Conservation (phyloP, 2,329 filamentous ascomycete species). For the Neonectria punicea region DNA sequence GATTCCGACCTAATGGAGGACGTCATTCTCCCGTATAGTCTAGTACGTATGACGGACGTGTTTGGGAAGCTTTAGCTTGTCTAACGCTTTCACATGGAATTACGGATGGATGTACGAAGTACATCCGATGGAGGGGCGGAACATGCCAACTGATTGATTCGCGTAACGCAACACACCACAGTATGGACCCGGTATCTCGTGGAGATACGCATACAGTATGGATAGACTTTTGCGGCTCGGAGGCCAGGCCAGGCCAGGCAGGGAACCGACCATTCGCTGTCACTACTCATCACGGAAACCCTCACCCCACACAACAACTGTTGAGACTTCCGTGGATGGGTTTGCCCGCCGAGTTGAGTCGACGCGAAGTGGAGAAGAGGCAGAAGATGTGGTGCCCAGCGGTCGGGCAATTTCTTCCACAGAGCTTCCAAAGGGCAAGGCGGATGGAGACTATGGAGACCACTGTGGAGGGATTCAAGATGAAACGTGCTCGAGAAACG, state of each 20-base stretch:
- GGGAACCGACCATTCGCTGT: slow-evolving; percentile 4
- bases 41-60: not conserved
- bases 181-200: not conserved
- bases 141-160: not conserved
- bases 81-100: slow-evolving; percentile 12
- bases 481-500: slow-evolving; percentile 37
- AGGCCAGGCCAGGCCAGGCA: not conserved
- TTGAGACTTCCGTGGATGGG: slow-evolving; percentile 24
- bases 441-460: slow-evolving; percentile 36
- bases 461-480: slow-evolving; percentile 26
- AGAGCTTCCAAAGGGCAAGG: slow-evolving; percentile 34
- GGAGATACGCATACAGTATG: not conserved
- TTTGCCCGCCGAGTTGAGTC: slow-evolving; percentile 39
- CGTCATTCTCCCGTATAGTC: not conserved
- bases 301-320: slow-evolving; percentile 22
- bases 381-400: slow-evolving; percentile 13
- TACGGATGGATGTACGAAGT: not conserved
- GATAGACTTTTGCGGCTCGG: slow-evolving; percentile 8
- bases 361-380: slow-evolving; percentile 38
- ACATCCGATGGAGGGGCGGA: not conserved
- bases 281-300: slow-evolving; percentile 7
- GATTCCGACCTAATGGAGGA: not conserved
- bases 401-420: slow-evolving; percentile 33
- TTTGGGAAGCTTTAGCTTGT: slow-evolving; percentile 7
- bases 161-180: not conserved